Conservation (phyloP, 805 yeast species). For the Danielia reshetovae region DNA sequence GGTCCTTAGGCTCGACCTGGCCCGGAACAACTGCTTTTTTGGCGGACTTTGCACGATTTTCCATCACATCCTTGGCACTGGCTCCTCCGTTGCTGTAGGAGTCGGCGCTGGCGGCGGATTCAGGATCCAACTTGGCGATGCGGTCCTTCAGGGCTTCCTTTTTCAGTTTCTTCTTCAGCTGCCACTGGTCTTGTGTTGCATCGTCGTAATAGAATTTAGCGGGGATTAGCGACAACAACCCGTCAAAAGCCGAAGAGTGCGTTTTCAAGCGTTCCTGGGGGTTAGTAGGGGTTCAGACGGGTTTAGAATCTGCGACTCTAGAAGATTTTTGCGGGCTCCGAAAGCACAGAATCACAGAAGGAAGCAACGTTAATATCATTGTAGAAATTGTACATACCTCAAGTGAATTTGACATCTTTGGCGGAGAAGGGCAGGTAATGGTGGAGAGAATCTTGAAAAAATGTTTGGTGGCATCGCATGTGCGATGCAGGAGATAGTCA, state of each 20-base stretch:
- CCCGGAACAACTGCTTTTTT: slow-evolving; percentile 41
- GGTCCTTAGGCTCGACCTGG: slow-evolving; percentile 11
- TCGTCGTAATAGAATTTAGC: slow-evolving; percentile 93
- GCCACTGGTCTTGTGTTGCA: slow-evolving; percentile 87
- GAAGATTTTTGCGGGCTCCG: too few relatives aligned
- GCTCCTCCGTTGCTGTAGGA: slow-evolving; percentile 39
- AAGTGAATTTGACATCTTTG: slow-evolving; percentile 50
- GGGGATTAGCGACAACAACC: slow-evolving; percentile 84
- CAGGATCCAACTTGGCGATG: slow-evolving; percentile 74
- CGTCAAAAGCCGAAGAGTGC: slow-evolving; percentile 81
- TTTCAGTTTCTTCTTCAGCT: slow-evolving; percentile 70
- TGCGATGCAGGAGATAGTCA: too few relatives aligned
- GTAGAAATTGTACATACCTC: slow-evolving; percentile 48
- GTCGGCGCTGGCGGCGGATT: slow-evolving; percentile 39
- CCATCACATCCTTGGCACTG: slow-evolving; percentile 59
- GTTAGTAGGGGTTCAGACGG: slow-evolving; percentile 23
- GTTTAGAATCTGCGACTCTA: too few relatives aligned
- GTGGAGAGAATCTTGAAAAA: slow-evolving; percentile 5
- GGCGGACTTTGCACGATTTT: slow-evolving; percentile 52
- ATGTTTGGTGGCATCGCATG: slow-evolving; percentile 16
- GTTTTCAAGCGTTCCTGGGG: slow-evolving; percentile 68
- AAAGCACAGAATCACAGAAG: too few relatives aligned
- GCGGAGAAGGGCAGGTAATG: neutral
- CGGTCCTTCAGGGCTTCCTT: slow-evolving; percentile 59
- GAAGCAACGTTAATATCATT: neutral